Conservation (phyloP, 2,329 filamentous ascomycete species). For the Dothistroma pini region DNA sequence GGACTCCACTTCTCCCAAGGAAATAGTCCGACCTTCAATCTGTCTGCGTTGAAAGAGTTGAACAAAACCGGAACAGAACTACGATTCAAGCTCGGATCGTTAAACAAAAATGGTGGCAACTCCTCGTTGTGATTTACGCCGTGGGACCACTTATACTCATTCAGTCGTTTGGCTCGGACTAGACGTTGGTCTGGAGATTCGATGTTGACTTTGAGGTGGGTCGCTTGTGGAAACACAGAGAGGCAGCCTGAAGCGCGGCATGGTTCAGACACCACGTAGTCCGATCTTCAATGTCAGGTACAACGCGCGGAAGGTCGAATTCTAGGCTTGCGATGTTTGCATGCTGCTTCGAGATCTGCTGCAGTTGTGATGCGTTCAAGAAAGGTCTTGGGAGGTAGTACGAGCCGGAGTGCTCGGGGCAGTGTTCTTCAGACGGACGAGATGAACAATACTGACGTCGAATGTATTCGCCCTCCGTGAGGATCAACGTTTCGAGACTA, state of each 20-base stretch:
- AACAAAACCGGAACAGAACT: not conserved
- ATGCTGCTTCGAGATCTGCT: not conserved
- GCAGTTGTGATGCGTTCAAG: not conserved
- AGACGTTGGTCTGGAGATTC: not conserved
- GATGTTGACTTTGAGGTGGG: not conserved
- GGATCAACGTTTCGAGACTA: not conserved
- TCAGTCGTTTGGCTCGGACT: not conserved
- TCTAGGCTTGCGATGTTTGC: not conserved
- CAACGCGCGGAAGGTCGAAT: not conserved
- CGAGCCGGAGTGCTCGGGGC: not conserved
- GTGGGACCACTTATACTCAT: not conserved
- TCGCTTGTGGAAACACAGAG: not conserved
- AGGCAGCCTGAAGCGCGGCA: not conserved
- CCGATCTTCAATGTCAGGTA: not conserved
- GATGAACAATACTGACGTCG: not conserved
- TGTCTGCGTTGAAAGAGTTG: not conserved
- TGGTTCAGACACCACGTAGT: not conserved
- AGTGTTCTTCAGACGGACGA: not conserved
- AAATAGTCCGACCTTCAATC: not conserved
- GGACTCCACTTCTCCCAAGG: not conserved
- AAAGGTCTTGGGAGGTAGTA: not conserved
- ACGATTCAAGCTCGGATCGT: constrained; percentile 4
- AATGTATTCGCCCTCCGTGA: not conserved
- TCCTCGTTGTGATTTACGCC: not conserved
- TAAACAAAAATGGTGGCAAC: not conserved